Evolutionary conservation across 192 early-diverging fungal genomes (phyloP).

Genomic region (Coemansia sp.): DNA sequence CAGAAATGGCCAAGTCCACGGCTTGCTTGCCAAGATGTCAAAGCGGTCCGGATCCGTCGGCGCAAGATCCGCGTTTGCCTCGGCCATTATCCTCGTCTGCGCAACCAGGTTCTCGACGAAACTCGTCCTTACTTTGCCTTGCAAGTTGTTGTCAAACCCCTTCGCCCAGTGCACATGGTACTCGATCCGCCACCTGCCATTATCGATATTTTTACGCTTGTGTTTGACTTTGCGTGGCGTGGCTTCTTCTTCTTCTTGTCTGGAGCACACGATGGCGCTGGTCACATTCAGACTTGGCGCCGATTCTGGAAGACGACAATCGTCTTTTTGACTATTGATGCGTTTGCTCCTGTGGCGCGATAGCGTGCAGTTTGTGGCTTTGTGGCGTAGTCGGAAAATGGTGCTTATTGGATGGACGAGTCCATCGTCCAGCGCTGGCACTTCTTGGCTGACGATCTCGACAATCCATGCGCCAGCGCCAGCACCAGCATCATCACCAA

Average conservation of each 20-base stretch:
- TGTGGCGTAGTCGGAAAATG: background rate
- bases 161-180: background rate
- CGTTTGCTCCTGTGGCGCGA: background rate
- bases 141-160: slow-evolving; percentile 5
- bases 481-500: background rate
- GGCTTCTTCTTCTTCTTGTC: no score
- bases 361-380: background rate
- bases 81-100: background rate
- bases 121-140: background rate
- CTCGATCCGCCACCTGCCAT: slow-evolving; percentile 1
- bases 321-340: background rate
- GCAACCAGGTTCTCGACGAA: background rate
- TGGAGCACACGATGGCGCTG: no score
- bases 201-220: background rate
- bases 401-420: background rate
- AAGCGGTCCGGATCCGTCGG: slow-evolving; percentile 69
- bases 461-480: background rate
- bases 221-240: background rate
- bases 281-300: background rate
- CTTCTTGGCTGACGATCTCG: slow-evolving; percentile 5
- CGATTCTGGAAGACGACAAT: background rate
- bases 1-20: slow-evolving; percentile 69
- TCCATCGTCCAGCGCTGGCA: background rate
- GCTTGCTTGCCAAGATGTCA: slow-evolving; percentile 60
- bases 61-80: slow-evolving; percentile 70